phyloP scores from a whole-genome alignment of 2,329 filamentous ascomycete genomes.

The Penicillium concentricum region DNA sequence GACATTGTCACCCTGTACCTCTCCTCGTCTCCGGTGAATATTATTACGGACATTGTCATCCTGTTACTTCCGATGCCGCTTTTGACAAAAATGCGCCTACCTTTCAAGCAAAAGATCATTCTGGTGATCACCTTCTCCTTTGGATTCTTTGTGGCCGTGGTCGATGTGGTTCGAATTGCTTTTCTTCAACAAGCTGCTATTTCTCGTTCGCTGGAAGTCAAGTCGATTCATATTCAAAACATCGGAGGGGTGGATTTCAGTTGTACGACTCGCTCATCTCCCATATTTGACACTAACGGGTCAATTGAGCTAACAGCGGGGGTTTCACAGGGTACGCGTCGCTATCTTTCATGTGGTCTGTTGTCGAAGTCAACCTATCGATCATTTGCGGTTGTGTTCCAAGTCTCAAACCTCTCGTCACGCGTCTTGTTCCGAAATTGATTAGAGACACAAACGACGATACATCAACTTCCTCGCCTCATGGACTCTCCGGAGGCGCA shows the following conservation, averaged over 20 bases:
- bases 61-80: constrained; percentile 86
- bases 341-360: constrained; percentile 88
- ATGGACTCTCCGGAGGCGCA: constrained; percentile 2
- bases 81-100: constrained; percentile 79
- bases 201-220: constrained; percentile 32
- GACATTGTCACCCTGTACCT: constrained; percentile 65
- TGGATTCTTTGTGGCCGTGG: constrained; percentile 81
- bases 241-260: constrained; percentile 52
- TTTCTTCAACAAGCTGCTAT: constrained; percentile 74
- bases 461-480: constrained; percentile 16
- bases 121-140: constrained; percentile 82
- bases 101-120: constrained; percentile 81
- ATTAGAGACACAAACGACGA: constrained; percentile 50
- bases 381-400: constrained; percentile 93
- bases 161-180: constrained; percentile 86
- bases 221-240: constrained; percentile 36
- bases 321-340: constrained; percentile 68
- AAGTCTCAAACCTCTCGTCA: constrained; percentile 80
- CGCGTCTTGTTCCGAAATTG: constrained; percentile 58
- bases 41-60: constrained; percentile 85
- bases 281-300: neutral
- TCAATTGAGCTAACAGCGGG: constrained; percentile 44
- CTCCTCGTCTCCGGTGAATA: constrained; percentile 82
- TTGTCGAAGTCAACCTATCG: constrained; percentile 85
- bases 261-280: constrained; percentile 36